Evolutionary conservation across 768 basidiomycete genomes (phyloP).

Genomic region (Termitomyces sp.): DNA sequence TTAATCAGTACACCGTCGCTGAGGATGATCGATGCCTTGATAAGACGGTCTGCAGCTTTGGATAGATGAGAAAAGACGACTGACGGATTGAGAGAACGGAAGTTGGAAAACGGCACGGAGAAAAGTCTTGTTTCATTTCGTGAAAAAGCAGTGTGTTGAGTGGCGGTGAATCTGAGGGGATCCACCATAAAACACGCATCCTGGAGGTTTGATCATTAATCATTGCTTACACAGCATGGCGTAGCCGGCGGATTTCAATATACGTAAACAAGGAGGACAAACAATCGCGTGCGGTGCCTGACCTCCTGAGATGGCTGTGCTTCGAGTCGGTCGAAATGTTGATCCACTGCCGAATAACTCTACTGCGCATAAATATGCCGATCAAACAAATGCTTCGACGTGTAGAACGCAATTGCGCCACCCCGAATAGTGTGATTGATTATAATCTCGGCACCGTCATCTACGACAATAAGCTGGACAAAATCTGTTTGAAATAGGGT

Average conservation of each 20-base stretch:
- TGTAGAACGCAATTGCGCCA: not conserved
- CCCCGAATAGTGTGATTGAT: not conserved
- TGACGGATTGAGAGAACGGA: not conserved
- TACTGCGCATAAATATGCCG: not conserved
- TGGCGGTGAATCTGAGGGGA: not conserved
- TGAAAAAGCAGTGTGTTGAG: not conserved
- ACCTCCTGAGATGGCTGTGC: not conserved
- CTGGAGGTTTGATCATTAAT: not conserved
- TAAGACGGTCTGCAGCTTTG: not conserved
- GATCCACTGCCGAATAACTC: not conserved
- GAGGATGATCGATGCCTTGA: not conserved
- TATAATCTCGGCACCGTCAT: not conserved
- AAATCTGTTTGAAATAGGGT: no score
- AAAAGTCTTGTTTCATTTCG: not conserved
- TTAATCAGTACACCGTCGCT: not conserved
- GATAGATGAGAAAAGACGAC: not conserved
- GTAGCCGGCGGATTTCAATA: not conserved
- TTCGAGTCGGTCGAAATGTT: not conserved
- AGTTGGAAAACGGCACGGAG: not conserved
- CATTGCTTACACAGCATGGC: slow-evolving; percentile 7
- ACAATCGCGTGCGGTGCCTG: not conserved
- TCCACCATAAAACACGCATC: not conserved
- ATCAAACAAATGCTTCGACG: not conserved
- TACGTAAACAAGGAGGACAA: not conserved
- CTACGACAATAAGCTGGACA: not conserved